Conservation (phyloP, 495 filamentous ascomycete species). For the Bathelium albidoporum region DNA sequence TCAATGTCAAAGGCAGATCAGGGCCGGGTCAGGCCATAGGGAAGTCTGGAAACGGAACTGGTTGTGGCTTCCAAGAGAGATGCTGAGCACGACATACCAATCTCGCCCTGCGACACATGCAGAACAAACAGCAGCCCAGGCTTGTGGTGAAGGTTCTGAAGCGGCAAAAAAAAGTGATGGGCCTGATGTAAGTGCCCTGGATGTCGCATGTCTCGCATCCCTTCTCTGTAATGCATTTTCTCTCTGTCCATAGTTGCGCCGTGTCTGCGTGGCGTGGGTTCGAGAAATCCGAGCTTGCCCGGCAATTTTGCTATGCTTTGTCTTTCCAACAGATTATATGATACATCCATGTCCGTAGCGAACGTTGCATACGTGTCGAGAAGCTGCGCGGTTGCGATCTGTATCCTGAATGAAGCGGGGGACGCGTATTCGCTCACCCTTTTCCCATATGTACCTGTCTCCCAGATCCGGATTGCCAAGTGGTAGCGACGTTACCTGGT, state of each 20-base stretch:
- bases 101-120: neutral
- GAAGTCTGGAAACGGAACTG: neutral
- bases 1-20: neutral
- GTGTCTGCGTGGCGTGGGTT: neutral
- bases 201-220: neutral
- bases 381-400: neutral
- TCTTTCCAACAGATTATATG: neutral
- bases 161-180: neutral
- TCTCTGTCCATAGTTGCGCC: neutral
- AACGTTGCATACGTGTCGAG: neutral
- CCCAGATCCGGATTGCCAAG: neutral
- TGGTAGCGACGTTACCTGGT: neutral
- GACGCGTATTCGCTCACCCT: neutral
- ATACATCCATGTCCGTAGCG: neutral
- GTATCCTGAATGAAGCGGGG: neutral
- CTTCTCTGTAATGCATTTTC: neutral
- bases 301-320: neutral
- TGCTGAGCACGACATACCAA: neutral
- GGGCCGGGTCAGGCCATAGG: neutral
- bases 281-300: neutral
- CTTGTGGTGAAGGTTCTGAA: conserved; percentile 2
- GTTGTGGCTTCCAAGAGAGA: neutral
- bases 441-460: neutral
- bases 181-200: neutral
- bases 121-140: neutral